Evolutionary conservation across 495 filamentous ascomycete genomes (phyloP), one percentile per base, ranked within the genome.

Genomic region (Aspergillus sclerotiicarbonarius): DNA sequence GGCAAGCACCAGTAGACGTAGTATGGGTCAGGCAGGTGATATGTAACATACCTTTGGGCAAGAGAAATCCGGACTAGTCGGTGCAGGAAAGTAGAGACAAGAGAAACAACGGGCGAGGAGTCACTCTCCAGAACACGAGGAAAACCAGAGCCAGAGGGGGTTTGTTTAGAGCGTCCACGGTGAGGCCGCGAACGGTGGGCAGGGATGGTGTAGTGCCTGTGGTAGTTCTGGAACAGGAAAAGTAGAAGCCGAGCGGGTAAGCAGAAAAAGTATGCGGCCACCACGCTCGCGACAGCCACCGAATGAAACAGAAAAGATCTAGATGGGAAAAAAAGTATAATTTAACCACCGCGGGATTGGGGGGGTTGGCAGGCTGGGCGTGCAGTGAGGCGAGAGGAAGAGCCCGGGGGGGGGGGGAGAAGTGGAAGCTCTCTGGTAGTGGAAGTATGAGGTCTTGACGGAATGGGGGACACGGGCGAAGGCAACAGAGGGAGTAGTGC

Each of bases 171-270:
- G 10, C 31, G 6, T 19, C 31, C 51, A 49, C 50, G 30, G 33
- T 19, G 51, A 67, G 59, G 59, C 60, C 58, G 64, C 59, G 66
- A 64, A 60, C 45, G 62, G 70, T 63, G 67, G 72, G 67, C 72
- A 76, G 73, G 73, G 73, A 76, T 72, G 46, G 60, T 54, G 53
- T n/a, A 45, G 51, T 51, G 25, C 37, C 35, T 6, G 37, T 61
- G 32, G 48, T 51, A 50, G 62, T 67, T 71, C 69, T 72, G 60
- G 62, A 61, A 66, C 50, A 55, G 51, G 59, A 55, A 66, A 61
- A 59, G 57, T 66, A 57, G 53, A 56, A 32, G 45, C 44, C 47
- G 57, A 62, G 48, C 64, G 58, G 60, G 64, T 66, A 63, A 59
- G 61, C 60, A 57, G 53, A 57, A 53, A 65, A 60, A 58, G 18